Percentiles rank a stretch among this genome's conserved stretches.
phyloP scores from a whole-genome alignment of 2,329 filamentous ascomycete species.

The Fusarium circinatum region DNA sequence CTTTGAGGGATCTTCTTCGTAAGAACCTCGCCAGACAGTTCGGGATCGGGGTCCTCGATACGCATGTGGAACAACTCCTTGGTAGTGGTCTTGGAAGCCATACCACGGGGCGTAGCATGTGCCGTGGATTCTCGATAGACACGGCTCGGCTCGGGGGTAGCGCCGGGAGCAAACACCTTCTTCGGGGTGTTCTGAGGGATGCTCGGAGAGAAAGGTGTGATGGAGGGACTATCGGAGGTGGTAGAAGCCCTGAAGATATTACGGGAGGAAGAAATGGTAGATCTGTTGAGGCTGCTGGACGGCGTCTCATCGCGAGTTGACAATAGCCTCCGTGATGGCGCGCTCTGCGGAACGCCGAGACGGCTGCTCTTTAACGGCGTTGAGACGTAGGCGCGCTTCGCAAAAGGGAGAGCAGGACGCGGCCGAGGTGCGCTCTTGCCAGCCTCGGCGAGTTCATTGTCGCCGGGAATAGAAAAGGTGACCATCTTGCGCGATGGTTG shows the following conservation, averaged over 20 bases:
- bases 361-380: slow-evolving; percentile 52
- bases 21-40: slow-evolving; percentile 65
- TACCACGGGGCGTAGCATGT: slow-evolving; percentile 60
- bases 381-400: slow-evolving; percentile 54
- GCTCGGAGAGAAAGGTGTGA: slow-evolving; percentile 57
- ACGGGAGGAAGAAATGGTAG: slow-evolving; percentile 50
- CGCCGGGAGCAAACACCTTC: slow-evolving; percentile 58
- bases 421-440: slow-evolving; percentile 51
- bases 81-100: slow-evolving; percentile 60
- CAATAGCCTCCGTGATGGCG: slow-evolving; percentile 51
- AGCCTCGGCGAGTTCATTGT: slow-evolving; percentile 47
- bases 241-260: slow-evolving; percentile 57
- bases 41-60: slow-evolving; percentile 66
- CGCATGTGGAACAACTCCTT: slow-evolving; percentile 68
- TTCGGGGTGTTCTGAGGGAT: slow-evolving; percentile 58
- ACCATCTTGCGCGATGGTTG: slow-evolving; percentile 46
- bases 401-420: slow-evolving; percentile 56
- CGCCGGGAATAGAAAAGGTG: slow-evolving; percentile 53
- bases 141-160: slow-evolving; percentile 57
- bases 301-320: slow-evolving; percentile 50
- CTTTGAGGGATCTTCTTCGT: slow-evolving; percentile 64
- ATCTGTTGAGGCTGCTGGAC: slow-evolving; percentile 50
- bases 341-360: slow-evolving; percentile 52
- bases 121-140: slow-evolving; percentile 57
- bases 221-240: slow-evolving; percentile 48